Conservation (phyloP, 306 rosid genomes). For the Vigna mungo region DNA sequence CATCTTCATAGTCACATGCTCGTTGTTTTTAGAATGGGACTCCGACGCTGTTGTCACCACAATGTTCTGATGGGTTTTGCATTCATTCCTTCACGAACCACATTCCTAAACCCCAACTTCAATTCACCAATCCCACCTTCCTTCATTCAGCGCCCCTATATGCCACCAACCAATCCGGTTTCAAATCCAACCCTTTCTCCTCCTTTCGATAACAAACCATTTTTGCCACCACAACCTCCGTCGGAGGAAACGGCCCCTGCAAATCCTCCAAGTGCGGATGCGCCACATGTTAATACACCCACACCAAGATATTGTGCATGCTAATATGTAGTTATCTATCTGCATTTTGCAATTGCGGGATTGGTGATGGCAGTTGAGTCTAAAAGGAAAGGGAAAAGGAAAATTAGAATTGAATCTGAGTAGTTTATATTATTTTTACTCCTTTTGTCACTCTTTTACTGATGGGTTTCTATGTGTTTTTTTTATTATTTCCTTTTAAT, state of each 20-base stretch:
- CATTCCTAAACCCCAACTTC: conserved; percentile 60
- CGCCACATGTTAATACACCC: conserved; percentile 62
- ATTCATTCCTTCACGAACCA: conserved; percentile 53
- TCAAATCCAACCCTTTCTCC: conserved; percentile 44
- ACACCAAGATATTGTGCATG: conserved; percentile 68
- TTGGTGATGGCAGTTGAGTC: neutral
- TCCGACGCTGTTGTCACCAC: too few relatives aligned
- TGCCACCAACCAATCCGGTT: conserved; percentile 19
- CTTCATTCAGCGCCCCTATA: neutral
- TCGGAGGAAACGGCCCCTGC: conserved; percentile 38
- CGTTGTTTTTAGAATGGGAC: too few relatives aligned
- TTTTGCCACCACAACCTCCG: conserved; percentile 21
- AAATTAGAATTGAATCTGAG: too few relatives aligned
- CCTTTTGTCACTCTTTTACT: too few relatives aligned
- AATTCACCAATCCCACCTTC: conserved; percentile 46
- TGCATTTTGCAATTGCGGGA: conserved; percentile 22
- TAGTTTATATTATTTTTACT: too few relatives aligned
- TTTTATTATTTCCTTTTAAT: neutral
- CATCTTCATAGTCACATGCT: too few relatives aligned
- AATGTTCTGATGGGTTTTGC: conserved; percentile 27
- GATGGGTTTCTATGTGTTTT: neutral
- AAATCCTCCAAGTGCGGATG: conserved; percentile 49
- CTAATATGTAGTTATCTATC: conserved; percentile 33
- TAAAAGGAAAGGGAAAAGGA: too few relatives aligned
- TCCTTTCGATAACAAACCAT: conserved; percentile 44